Evolutionary conservation across 306 rosid genomes (phyloP), one percentile per base, ranked within the genome.

Genomic region (Sechiopsis laciniata): DNA sequence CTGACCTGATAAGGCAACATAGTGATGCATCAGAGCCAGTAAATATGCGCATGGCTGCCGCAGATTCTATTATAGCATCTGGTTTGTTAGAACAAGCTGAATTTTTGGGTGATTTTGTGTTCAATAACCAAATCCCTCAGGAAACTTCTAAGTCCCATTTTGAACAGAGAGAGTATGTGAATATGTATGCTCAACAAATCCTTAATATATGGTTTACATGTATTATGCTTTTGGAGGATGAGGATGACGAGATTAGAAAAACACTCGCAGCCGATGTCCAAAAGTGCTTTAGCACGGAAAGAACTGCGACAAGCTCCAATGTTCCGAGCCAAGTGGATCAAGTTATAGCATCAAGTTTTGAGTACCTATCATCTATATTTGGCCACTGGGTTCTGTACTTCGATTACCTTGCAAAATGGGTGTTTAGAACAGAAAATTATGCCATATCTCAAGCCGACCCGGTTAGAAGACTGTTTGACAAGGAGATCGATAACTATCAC

Each of bases 401-500:
- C 3, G 86, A 84, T 79, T 84, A 60, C 73, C 95, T 94, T 54
- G 84, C 83, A 45, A 72, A 63, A 53, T 87, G 88, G 85, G 80
- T 91, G 55, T 79, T 91, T 46, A 79, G 80, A 53, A 80, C 86
- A 14, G 88, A 84, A 57, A 74, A 74, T 79, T 77, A 66, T 73
- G 81, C 79, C 40, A 77, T 84, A 8, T 77, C 86, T 2, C 69
- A 76, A 78, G 91, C 87, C 70, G 96, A 94, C 83, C 95, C 89
- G 46, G 95, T 94, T 71, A 85, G 96, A 73, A 91, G 81, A 70
- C 96, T 94, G 62, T 94, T 94, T 26, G 99, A 91, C 80, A 94
- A 91, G 86, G 99, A 94, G 78, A 94, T 94, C 37, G 99, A 94
- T 81, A 94, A 94, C 82, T 85, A 85, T 79, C 95, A 94, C 29